These are phyloP conservation scores for Stenogyne calaminthoides DNA, from an alignment of 305 asterid genomes.

Conservation along the genomic window DNA sequence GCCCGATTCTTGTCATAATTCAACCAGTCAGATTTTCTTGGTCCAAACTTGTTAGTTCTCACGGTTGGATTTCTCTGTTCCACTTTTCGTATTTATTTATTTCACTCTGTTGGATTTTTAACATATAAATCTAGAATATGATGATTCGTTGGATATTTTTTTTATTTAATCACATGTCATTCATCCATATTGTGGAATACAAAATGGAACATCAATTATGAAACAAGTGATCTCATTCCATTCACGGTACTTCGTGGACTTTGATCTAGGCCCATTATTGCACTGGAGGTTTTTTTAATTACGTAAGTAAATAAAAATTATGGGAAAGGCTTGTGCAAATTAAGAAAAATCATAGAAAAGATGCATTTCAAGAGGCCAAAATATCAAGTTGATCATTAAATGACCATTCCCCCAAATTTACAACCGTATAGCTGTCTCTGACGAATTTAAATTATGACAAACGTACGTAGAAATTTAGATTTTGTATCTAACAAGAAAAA, in stretches of 20 bases:
- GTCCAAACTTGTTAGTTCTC: background rate
- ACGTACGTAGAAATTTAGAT: background rate
- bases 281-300: no score
- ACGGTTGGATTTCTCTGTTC: no score
- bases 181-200: no score
- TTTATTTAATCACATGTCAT: no score
- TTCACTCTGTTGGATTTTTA: no score
- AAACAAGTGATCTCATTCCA: no score
- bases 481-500: constrained; percentile 18
- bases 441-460: constrained; percentile 20
- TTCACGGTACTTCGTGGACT: background rate
- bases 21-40: background rate
- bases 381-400: background rate
- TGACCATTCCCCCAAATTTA: background rate
- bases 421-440: background rate
- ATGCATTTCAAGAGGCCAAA: background rate
- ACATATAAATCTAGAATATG: no score
- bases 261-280: background rate
- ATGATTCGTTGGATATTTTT: no score
- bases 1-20: background rate
- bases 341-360: background rate
- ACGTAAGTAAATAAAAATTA: no score
- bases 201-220: no score
- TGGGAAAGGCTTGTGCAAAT: background rate
- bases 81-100: no score